Evolutionary conservation across 2,329 filamentous ascomycete species (phyloP).

Genomic region (Pseudogymnoascus sp.): DNA sequence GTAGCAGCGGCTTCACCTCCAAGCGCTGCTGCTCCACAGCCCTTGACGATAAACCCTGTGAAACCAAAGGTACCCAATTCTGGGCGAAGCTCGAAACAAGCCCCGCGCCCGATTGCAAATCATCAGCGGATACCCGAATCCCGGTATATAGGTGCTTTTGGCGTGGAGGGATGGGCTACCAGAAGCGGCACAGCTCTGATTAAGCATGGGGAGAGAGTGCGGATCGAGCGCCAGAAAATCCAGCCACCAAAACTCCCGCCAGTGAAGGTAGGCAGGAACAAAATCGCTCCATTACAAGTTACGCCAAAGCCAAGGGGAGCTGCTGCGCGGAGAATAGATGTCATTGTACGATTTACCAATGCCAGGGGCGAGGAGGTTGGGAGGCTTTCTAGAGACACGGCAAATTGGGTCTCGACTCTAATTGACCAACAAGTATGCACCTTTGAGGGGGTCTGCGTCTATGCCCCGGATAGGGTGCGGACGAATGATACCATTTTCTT

Average conservation of each 20-base stretch:
- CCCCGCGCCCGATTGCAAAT: background rate
- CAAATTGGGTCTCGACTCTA: constrained; percentile 84
- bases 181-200: constrained; percentile 68
- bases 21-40: constrained; percentile 11
- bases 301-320: constrained; percentile 29
- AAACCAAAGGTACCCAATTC: constrained; percentile 14
- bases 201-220: constrained; percentile 73
- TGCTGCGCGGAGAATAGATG: constrained; percentile 62
- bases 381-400: constrained; percentile 74
- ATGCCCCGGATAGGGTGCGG: constrained; percentile 71
- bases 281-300: constrained; percentile 20
- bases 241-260: constrained; percentile 45
- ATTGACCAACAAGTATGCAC: constrained; percentile 83
- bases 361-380: constrained; percentile 72
- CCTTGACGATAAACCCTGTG: constrained; percentile 20
- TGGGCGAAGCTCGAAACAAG: constrained; percentile 24
- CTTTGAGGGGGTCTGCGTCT: constrained; percentile 84
- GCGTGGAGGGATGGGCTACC: constrained; percentile 86
- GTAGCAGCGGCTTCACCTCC: background rate
- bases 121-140: constrained; percentile 36
- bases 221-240: constrained; percentile 77
- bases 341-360: constrained; percentile 88
- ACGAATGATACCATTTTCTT: constrained; percentile 94
- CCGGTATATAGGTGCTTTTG: constrained; percentile 86
- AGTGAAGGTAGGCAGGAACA: constrained; percentile 36